These are phyloP conservation scores for Globisporangium echinulatum DNA, from an alignment of 352 stramenopile species.

Conservation along the genomic window DNA sequence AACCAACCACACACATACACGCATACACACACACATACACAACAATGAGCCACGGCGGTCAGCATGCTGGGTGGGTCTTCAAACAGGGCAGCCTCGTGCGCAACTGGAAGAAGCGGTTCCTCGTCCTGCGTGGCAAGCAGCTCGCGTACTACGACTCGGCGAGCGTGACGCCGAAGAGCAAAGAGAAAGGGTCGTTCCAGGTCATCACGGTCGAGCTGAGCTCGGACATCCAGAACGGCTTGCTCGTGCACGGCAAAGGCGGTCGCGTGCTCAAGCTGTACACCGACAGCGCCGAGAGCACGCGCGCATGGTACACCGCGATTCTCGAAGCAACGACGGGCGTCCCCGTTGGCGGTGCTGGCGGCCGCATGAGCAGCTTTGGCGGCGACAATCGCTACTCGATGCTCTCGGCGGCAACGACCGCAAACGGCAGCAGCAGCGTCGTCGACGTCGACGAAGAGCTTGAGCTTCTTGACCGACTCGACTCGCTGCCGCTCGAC, in stretches of 20 bases:
- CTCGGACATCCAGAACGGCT: constrained; percentile 75
- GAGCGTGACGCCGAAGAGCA: constrained; percentile 40
- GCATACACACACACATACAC: constrained; percentile 13
- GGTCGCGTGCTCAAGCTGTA: constrained; percentile 85
- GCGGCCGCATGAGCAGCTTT: constrained; percentile 12
- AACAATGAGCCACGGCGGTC: constrained; percentile 33
- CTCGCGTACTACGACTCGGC: constrained; percentile 83
- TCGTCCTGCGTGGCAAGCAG: constrained; percentile 73
- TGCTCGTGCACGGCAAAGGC: constrained; percentile 71
- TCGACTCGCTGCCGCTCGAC: constrained; percentile 51
- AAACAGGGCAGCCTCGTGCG: constrained; percentile 76
- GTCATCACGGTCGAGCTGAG: constrained; percentile 82
- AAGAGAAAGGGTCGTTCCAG: constrained; percentile 77
- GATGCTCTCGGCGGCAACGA: constrained; percentile 24
- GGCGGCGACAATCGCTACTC: constrained; percentile 29
- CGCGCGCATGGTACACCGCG: constrained; percentile 63
- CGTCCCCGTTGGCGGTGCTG: neutral
- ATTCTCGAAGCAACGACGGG: constrained; percentile 62
- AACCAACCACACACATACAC: neutral
- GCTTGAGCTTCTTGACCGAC: constrained; percentile 40
- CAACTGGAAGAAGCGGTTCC: constrained; percentile 86
- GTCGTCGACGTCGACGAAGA: constrained; percentile 48
- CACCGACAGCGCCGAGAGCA: constrained; percentile 68
- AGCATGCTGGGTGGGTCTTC: constrained; percentile 76
- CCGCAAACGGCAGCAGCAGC: constrained; percentile 15